phyloP scores from a whole-genome alignment of 306 rosid species.

The Quercus ilex region DNA sequence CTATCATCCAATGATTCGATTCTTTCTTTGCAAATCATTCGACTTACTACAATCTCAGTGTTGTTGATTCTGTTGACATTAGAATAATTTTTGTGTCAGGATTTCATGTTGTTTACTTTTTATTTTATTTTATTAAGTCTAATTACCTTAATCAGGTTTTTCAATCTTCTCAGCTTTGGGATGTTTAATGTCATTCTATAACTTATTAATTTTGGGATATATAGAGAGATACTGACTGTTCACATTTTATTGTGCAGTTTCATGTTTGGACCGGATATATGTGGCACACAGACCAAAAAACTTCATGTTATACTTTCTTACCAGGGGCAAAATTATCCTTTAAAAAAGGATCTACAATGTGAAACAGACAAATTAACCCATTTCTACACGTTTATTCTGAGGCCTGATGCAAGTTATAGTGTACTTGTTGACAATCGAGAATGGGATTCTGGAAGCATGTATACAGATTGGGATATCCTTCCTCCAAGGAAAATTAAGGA shows the following conservation, averaged over 20 bases:
- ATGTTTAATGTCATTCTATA: background rate
- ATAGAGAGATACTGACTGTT: slow-evolving; percentile 13
- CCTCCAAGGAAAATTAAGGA: slow-evolving; percentile 96
- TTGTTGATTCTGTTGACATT: background rate
- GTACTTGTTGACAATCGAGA: slow-evolving; percentile 87
- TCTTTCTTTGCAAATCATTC: background rate
- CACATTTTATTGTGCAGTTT: slow-evolving; percentile 49
- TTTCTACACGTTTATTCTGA: slow-evolving; percentile 86
- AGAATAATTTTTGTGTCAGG: background rate
- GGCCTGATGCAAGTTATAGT: slow-evolving; percentile 93
- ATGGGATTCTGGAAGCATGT: slow-evolving; percentile 93
- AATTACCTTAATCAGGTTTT: background rate
- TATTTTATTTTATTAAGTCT: background rate
- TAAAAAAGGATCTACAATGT: slow-evolving; percentile 86
- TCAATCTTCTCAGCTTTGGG: background rate
- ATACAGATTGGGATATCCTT: slow-evolving; percentile 94
- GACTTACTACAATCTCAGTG: background rate
- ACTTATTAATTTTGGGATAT: background rate
- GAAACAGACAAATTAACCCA: slow-evolving; percentile 97
- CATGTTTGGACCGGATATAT: slow-evolving; percentile 96
- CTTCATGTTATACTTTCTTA: slow-evolving; percentile 89
- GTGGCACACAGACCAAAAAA: slow-evolving; percentile 89
- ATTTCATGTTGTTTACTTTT: background rate
- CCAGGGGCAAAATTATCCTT: slow-evolving; percentile 96
- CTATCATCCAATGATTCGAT: background rate